These are phyloP conservation scores for Komagataella phaffii DNA, from an alignment of 805 yeast genomes.

Conservation along the genomic window DNA sequence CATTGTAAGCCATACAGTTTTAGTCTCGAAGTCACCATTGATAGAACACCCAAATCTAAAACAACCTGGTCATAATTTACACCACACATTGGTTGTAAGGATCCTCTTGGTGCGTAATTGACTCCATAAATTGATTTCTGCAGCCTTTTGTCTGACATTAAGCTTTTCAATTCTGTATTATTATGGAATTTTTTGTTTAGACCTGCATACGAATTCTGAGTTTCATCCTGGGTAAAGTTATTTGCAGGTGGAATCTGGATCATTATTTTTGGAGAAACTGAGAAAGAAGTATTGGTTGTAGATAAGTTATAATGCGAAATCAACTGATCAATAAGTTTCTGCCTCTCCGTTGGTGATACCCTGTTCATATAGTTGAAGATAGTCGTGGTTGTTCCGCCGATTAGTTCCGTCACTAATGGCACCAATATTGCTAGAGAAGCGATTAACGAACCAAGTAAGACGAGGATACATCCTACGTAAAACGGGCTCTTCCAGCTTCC, in stretches of 20 bases:
- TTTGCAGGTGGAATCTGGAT: neutral
- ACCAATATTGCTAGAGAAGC: neutral
- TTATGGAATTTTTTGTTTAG: slow-evolving; percentile 18
- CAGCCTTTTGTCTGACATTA: slow-evolving; percentile 22
- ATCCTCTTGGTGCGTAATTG: slow-evolving; percentile 41
- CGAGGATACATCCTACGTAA: neutral
- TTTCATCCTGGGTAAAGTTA: neutral
- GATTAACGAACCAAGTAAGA: neutral
- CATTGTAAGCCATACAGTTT: slow-evolving; percentile 53
- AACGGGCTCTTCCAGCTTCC: neutral
- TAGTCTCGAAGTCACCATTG: slow-evolving; percentile 44
- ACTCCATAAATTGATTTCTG: slow-evolving; percentile 37
- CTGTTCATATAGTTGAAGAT: neutral
- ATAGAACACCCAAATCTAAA: slow-evolving; percentile 41
- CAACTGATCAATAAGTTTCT: neutral
- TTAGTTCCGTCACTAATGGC: neutral
- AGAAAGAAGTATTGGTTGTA: neutral
- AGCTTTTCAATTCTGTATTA: slow-evolving; percentile 19
- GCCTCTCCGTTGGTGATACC: neutral
- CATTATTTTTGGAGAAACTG: neutral
- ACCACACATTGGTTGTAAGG: slow-evolving; percentile 36
- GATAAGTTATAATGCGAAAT: neutral
- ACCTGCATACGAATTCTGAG: slow-evolving; percentile 13
- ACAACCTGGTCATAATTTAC: slow-evolving; percentile 31
- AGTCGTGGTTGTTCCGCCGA: neutral